Evolutionary conservation across 768 basidiomycete genomes (phyloP).

Genomic region (Daedalea quercina): DNA sequence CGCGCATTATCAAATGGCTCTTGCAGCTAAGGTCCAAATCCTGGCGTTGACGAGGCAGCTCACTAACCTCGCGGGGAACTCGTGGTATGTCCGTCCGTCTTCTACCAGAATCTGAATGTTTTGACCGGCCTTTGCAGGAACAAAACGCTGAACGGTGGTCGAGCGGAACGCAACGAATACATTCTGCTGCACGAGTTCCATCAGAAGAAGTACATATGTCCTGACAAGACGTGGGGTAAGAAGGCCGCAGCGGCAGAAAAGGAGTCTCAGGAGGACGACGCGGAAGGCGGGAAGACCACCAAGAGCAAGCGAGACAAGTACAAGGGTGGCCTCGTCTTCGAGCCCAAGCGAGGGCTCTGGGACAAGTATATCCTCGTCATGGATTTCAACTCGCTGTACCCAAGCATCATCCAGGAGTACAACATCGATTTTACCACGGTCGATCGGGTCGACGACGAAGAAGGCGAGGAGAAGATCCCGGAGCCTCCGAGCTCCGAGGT

Average conservation of each 20-base stretch:
- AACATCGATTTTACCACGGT: slow-evolving; percentile 99
- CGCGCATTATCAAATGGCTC: slow-evolving; percentile 96
- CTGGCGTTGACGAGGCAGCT: slow-evolving; percentile 88
- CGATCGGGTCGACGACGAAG: slow-evolving; percentile 59
- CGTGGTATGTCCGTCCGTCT: slow-evolving; percentile 56
- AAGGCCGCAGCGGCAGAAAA: slow-evolving; percentile 47
- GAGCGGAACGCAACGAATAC: slow-evolving; percentile 98
- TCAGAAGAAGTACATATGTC: slow-evolving; percentile 89
- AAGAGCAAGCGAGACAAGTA: slow-evolving; percentile 89
- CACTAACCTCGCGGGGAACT: slow-evolving; percentile 93
- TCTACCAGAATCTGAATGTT: neutral
- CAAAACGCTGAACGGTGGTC: slow-evolving; percentile 93
- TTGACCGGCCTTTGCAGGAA: slow-evolving; percentile 51
- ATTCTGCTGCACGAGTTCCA: slow-evolving; percentile 98
- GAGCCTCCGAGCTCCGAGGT: slow-evolving; percentile 74
- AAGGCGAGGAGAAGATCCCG: slow-evolving; percentile 79
- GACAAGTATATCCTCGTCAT: slow-evolving; percentile 97
- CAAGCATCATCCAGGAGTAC: slow-evolving; percentile 98
- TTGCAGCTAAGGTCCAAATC: slow-evolving; percentile 89
- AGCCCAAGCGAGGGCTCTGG: slow-evolving; percentile 93
- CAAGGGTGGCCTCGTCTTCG: slow-evolving; percentile 97
- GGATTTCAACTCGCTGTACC: slow-evolving; percentile 99
- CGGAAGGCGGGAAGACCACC: slow-evolving; percentile 36
- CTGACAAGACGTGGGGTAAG: slow-evolving; percentile 88
- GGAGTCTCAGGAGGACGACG: slow-evolving; percentile 46